These are phyloP conservation scores for Craterostigma plantagineum DNA, from an alignment of 257 asterid species.

Conservation along the genomic window DNA sequence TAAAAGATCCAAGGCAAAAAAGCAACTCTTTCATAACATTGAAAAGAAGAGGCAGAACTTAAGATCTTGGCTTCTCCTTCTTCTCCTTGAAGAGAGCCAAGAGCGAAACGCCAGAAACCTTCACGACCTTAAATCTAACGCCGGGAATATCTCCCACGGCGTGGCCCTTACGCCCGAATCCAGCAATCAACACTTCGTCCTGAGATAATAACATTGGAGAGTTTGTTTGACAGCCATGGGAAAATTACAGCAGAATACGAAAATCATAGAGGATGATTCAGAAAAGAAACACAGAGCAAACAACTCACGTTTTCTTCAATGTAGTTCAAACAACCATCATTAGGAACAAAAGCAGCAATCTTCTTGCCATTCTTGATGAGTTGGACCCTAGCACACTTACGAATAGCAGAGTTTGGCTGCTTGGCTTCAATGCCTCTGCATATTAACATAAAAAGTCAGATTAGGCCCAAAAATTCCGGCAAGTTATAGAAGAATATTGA, in stretches of 20 bases:
- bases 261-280: neutral
- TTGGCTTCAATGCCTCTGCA: constrained; percentile 3
- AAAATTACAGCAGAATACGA: neutral
- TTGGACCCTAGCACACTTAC: neutral
- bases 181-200: constrained; percentile 5
- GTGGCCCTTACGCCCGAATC: neutral
- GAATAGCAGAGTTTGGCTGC: constrained; percentile 1
- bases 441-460: no score
- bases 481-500: neutral
- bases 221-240: neutral
- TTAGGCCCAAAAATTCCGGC: no score
- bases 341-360: neutral
- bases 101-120: constrained; percentile 15
- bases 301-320: constrained; percentile 5
- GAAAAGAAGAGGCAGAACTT: neutral
- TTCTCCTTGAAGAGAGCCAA: constrained; percentile 15
- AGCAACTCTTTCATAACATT: no score
- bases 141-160: constrained; percentile 5
- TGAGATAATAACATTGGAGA: neutral
- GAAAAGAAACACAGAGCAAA: neutral
- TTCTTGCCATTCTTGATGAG: constrained; percentile 2
- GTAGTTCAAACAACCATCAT: constrained; percentile 5
- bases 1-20: no score
- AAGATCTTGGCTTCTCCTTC: constrained; percentile 13
- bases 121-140: constrained; percentile 13